Evolutionary conservation across 768 basidiomycete species (phyloP).

Genomic region (Tylopilus balloui): DNA sequence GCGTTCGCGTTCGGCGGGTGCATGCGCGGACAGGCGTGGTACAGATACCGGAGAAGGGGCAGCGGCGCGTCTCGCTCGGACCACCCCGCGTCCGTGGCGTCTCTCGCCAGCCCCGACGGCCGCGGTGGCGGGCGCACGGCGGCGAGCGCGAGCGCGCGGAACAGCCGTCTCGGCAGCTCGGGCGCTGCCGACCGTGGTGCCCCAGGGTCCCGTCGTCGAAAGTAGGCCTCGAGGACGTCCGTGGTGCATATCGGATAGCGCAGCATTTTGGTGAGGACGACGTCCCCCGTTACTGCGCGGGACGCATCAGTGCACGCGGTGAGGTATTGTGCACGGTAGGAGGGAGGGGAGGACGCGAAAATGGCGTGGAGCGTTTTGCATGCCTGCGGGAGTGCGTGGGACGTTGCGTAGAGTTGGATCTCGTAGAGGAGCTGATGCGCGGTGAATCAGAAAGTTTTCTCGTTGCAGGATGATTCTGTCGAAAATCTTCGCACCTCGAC

Average conservation of each 20-base stretch:
- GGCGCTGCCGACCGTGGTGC: constrained; percentile 21
- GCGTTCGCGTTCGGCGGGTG: constrained; percentile 53
- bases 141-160: constrained; percentile 54
- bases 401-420: constrained; percentile 67
- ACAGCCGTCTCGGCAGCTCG: constrained; percentile 64
- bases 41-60: constrained; percentile 60
- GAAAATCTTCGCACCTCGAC: constrained; percentile 32
- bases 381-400: constrained; percentile 55
- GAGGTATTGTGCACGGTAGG: constrained; percentile 68
- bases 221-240: constrained; percentile 43
- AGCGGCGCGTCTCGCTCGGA: constrained; percentile 51
- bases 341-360: constrained; percentile 51
- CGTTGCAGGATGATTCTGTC: neutral
- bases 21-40: constrained; percentile 36
- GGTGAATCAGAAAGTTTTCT: constrained; percentile 6
- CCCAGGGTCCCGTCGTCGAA: constrained; percentile 22
- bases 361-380: constrained; percentile 50
- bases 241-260: constrained; percentile 37
- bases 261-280: constrained; percentile 45
- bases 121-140: neutral
- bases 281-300: constrained; percentile 12
- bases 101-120: neutral
- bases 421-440: constrained; percentile 66
- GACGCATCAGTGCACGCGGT: constrained; percentile 29
- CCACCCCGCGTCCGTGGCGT: constrained; percentile 38